phyloP scores from a whole-genome alignment of 169 alveolate genomes.

The Plasmodium gonderi region DNA sequence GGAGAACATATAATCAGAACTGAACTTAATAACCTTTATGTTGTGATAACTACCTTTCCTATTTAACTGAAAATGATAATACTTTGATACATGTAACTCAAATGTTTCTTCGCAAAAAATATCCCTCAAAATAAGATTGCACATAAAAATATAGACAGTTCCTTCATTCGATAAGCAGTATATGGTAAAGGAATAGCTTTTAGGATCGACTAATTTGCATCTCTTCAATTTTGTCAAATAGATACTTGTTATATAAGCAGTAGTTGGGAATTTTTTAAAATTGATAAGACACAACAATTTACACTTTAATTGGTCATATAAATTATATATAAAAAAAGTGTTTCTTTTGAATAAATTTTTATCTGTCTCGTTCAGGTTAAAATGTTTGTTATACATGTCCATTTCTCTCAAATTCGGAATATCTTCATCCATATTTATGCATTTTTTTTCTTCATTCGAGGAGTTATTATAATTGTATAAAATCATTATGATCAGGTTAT shows the following conservation, averaged over 20 bases:
- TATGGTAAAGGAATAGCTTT: slow-evolving; percentile 19
- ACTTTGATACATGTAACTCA: slow-evolving; percentile 1
- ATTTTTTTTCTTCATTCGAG: neutral
- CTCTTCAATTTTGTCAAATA: slow-evolving; percentile 31
- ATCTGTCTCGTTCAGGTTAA: slow-evolving; percentile 51
- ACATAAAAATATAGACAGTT: slow-evolving; percentile 14
- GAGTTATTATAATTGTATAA: slow-evolving; percentile 18
- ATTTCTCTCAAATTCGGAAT: slow-evolving; percentile 23
- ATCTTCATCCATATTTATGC: neutral
- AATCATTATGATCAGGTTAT: neutral
- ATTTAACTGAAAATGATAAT: slow-evolving; percentile 27
- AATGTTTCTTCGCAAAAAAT: slow-evolving; percentile 8
- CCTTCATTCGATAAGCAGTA: slow-evolving; percentile 62
- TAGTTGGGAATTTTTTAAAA: neutral
- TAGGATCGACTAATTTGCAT: neutral
- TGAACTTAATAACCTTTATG: slow-evolving; percentile 15
- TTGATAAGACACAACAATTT: slow-evolving; percentile 11
- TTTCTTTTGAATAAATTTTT: slow-evolving; percentile 62
- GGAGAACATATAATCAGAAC: slow-evolving; percentile 8
- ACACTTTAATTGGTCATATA: slow-evolving; percentile 23
- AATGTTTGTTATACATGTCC: slow-evolving; percentile 16
- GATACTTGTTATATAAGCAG: slow-evolving; percentile 24
- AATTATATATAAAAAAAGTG: slow-evolving; percentile 36
- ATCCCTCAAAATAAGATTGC: neutral
- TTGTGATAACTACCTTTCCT: neutral